A percentile compares a stretch with the other conserved stretches of the same genome.
These are phyloP conservation scores for Sporothrix sp. DNA, from an alignment of 2,329 filamentous ascomycete genomes.

Conservation along the genomic window DNA sequence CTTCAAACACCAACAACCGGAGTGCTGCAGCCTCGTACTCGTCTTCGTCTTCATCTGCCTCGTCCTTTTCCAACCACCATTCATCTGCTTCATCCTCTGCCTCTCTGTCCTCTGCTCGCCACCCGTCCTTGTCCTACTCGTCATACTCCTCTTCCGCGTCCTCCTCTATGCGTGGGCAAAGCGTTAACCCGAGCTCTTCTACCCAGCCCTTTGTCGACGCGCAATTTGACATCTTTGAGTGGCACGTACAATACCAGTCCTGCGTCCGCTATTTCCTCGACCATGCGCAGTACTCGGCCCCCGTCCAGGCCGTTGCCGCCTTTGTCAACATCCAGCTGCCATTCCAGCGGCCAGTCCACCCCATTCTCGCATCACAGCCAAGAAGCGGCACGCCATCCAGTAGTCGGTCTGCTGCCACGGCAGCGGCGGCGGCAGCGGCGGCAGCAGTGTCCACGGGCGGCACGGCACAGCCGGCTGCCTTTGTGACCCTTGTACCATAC, in stretches of 20 bases:
- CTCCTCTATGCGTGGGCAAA: not conserved
- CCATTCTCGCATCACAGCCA: constrained; percentile 30
- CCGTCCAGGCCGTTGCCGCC: constrained; percentile 79
- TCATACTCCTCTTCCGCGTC: not conserved
- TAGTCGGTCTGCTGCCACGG: not conserved
- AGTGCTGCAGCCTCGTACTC: not conserved
- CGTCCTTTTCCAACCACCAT: not conserved
- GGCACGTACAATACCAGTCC: constrained; percentile 84
- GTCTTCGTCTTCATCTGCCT: not conserved
- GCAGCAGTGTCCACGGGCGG: not conserved
- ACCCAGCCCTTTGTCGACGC: constrained; percentile 36
- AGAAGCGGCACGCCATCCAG: not conserved
- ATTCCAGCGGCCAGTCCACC: constrained; percentile 55
- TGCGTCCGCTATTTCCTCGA: constrained; percentile 90
- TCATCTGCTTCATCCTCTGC: not conserved
- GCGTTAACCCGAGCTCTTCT: constrained; percentile 15
- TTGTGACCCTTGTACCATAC: constrained; percentile 72
- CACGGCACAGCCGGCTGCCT: constrained; percentile 25
- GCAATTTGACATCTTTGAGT: constrained; percentile 75
- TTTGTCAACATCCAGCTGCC: constrained; percentile 89
- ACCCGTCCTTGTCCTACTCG: not conserved
- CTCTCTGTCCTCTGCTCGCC: not conserved
- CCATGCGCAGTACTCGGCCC: constrained; percentile 71
- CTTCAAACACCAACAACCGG: not conserved
- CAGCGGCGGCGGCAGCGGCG: constrained; percentile 20